A percentile compares a stretch with the other conserved stretches of the same genome.
Conservation (phyloP, 1,139 yeast species). For the Candida sojae region DNA sequence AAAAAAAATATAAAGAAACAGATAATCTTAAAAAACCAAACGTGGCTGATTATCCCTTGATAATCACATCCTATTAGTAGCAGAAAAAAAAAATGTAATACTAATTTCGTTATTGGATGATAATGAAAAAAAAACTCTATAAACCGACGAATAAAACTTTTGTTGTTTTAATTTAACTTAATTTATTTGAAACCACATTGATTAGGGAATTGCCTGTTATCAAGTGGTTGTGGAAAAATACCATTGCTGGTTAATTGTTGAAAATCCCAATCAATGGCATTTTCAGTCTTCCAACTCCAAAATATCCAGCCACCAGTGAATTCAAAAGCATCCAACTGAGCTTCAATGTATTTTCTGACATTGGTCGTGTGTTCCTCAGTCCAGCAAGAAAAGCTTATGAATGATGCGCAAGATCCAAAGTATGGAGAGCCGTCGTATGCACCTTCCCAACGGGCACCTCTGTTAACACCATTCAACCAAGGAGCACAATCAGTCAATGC, state of each 20-base stretch:
- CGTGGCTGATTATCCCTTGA: neutral
- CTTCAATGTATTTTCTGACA: slow-evolving; percentile 77
- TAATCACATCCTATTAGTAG: neutral
- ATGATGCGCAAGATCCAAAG: slow-evolving; percentile 66
- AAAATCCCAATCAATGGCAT: slow-evolving; percentile 89
- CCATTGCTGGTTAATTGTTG: slow-evolving; percentile 71
- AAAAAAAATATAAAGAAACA: neutral
- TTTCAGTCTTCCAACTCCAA: slow-evolving; percentile 93
- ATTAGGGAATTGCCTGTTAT: slow-evolving; percentile 65
- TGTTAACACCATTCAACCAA: slow-evolving; percentile 63
- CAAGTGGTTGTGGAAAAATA: slow-evolving; percentile 80
- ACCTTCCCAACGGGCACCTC: slow-evolving; percentile 67
- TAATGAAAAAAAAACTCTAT: neutral
- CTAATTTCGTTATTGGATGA: neutral
- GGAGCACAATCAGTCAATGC: slow-evolving; percentile 67
- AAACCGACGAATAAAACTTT: neutral
- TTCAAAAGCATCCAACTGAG: slow-evolving; percentile 85
- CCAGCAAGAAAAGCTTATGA: slow-evolving; percentile 62
- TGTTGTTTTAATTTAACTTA: neutral
- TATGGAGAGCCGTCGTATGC: slow-evolving; percentile 51
- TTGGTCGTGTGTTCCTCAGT: slow-evolving; percentile 53
- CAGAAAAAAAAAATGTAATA: neutral
- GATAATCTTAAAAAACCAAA: neutral
- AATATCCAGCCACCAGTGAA: slow-evolving; percentile 77
- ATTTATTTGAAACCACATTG: slow-evolving; percentile 50